Evolutionary conservation across 1,139 yeast species (phyloP).

Genomic region (Yamadazyma sp.): DNA sequence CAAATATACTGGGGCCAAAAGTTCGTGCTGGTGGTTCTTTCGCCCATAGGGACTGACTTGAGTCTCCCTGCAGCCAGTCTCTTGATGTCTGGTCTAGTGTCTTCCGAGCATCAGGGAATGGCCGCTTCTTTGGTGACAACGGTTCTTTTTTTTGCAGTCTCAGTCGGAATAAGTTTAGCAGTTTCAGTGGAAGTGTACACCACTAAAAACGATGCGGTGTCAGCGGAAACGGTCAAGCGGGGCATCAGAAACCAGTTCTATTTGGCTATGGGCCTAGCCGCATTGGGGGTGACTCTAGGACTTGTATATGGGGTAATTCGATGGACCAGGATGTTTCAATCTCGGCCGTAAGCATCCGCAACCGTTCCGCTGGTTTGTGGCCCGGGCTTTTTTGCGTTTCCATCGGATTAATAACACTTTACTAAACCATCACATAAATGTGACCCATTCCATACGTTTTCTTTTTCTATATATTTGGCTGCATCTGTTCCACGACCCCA

Average conservation of each 20-base stretch:
- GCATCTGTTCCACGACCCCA: too few species aligned
- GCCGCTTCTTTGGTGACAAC: background rate
- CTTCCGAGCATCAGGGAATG: background rate
- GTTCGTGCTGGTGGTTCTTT: background rate
- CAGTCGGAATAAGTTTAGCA: background rate
- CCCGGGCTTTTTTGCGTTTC: too few species aligned
- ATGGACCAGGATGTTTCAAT: background rate
- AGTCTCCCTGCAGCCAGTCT: background rate
- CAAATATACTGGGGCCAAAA: constrained; percentile 7
- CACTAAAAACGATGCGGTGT: constrained; percentile 21
- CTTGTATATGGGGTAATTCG: background rate
- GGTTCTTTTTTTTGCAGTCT: background rate
- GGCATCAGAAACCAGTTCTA: constrained; percentile 48
- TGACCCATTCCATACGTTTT: too few species aligned
- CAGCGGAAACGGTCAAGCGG: constrained; percentile 21
- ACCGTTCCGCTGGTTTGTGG: too few species aligned
- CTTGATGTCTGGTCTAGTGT: background rate
- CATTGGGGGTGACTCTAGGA: background rate
- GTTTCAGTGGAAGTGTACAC: constrained; percentile 24
- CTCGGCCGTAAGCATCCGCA: too few species aligned
- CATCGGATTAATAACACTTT: constrained; percentile 6
- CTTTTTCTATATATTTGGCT: too few species aligned
- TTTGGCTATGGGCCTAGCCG: background rate
- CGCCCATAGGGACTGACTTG: background rate
- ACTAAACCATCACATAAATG: too few species aligned